Evolutionary conservation across 2,329 filamentous ascomycete species (phyloP).

Genomic region (Sphaerulina vaccinii): DNA sequence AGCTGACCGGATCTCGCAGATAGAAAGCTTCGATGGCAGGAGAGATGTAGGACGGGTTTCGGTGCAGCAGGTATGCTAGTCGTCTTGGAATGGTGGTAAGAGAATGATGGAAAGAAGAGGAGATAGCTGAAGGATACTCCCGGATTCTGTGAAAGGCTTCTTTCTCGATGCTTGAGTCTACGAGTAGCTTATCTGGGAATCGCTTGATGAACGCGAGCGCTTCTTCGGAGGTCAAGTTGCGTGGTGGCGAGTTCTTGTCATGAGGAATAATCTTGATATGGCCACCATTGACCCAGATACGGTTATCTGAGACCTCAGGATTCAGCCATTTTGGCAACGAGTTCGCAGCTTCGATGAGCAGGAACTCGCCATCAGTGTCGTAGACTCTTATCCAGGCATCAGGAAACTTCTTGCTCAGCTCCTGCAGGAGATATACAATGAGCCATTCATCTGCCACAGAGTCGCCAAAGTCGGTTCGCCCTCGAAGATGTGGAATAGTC

Average conservation of each 20-base stretch:
- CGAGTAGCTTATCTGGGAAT: constrained; percentile 60
- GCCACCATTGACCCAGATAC: constrained; percentile 84
- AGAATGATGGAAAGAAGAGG: constrained; percentile 72
- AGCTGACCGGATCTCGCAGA: constrained; percentile 73
- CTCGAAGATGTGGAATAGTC: constrained; percentile 53
- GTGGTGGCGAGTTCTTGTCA: constrained; percentile 31
- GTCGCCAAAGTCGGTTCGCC: constrained; percentile 84
- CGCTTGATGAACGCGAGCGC: constrained; percentile 62
- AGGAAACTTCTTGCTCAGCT: constrained; percentile 70
- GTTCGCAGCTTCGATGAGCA: constrained; percentile 90
- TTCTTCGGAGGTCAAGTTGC: constrained; percentile 60
- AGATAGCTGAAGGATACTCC: constrained; percentile 77
- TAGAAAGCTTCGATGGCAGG: constrained; percentile 91
- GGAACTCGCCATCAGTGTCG: constrained; percentile 91
- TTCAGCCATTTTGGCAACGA: constrained; percentile 86
- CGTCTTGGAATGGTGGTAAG: constrained; percentile 74
- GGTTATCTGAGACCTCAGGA: constrained; percentile 82
- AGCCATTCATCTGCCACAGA: constrained; percentile 98
- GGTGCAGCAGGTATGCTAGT: constrained; percentile 74
- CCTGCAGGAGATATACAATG: constrained; percentile 81
- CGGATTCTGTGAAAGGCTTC: constrained; percentile 88
- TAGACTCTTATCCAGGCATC: constrained; percentile 78
- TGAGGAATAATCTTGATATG: constrained; percentile 71
- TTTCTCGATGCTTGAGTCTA: constrained; percentile 72
- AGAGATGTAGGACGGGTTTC: constrained; percentile 72